Percentiles rank a stretch among this genome's conserved stretches.
phyloP scores from a whole-genome alignment of 208 protist genomes.

The Crithidia thermophila region DNA sequence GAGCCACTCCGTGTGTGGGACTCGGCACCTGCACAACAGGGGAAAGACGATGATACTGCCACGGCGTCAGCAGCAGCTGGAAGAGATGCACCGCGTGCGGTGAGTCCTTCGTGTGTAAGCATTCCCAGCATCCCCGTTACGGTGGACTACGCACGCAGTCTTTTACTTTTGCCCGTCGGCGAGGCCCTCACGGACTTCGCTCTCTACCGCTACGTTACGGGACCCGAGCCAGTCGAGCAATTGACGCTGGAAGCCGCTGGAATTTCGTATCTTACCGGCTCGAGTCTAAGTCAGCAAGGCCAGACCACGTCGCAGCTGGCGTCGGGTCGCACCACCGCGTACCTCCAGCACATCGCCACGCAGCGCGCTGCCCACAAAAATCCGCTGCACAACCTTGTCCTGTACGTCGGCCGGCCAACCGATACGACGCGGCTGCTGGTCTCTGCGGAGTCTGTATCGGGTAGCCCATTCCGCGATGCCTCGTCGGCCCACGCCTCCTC shows the following conservation, averaged over 20 bases:
- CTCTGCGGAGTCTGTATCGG: neutral
- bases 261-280: neutral
- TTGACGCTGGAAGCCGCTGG: neutral
- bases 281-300: too few relatives aligned
- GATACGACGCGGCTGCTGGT: slow-evolving; percentile 12
- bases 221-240: slow-evolving; percentile 11
- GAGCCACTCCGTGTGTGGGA: slow-evolving; percentile 4
- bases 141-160: slow-evolving; percentile 56
- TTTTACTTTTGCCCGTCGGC: slow-evolving; percentile 32
- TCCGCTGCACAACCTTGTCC: slow-evolving; percentile 39
- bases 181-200: slow-evolving; percentile 41
- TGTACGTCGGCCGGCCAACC: slow-evolving; percentile 36
- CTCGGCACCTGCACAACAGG: neutral
- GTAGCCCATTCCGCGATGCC: neutral
- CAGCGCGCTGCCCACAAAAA: slow-evolving; percentile 46
- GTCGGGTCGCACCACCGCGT: slow-evolving; percentile 18
- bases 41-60: neutral
- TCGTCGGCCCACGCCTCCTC: neutral
- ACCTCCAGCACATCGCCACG: slow-evolving; percentile 40
- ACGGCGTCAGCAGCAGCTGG: neutral
- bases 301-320: neutral
- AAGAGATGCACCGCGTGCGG: neutral
- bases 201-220: slow-evolving; percentile 47
- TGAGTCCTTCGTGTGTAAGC: neutral
- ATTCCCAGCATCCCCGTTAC: slow-evolving; percentile 25